Base-by-base conservation (phyloP, 2,329 filamentous ascomycete species). In the Paraphaeosphaeria minitans region DNA sequence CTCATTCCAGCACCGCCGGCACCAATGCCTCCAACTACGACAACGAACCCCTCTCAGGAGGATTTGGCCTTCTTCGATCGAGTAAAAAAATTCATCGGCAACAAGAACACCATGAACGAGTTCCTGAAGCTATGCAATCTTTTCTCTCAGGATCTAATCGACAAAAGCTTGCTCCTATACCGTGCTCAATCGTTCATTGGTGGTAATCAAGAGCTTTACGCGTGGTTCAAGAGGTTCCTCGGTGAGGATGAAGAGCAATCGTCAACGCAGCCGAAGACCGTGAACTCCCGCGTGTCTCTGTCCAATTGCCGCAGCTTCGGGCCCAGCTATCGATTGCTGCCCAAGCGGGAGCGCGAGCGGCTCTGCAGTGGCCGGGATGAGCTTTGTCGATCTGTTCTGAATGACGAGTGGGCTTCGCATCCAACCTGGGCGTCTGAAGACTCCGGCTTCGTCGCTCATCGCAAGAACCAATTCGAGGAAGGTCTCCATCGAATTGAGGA, bases 351-450 rank as follows among this genome's bases (percentile, higher is more conserved):
- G 75, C 89, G 93, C 12, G 87, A 95, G 59, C 96, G 96, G 80
- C 87, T 90, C 0, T 99, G 95, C 80, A 95, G 92, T 72, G 95
- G 95, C 12, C 90, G 95, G 47, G 95, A 99, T 72, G 93, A 97
- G 75, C 88, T 99, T 66, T 99, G 95, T 79, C 89, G 92, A 66
- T 89, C 90, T 24, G 94, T 99, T 0, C 83, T 99, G 55, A 99
- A 99, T 66, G 95, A 99, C 68, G 92, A 97, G 66, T 99, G 95
- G 95, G 95, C 95, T 1, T 98, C 94, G 27, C 95, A 99, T 78
- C 95, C 95, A 3, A 99, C 95, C 0, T 99, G 95, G 95, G 95
- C 94, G 1, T 98, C 94, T 0, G 95, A 99, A 77, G 95, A 99
- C 73, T 96, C 92, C 46, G 95, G 95, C 0, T 99, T 99, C 69